Conservation (phyloP, 768 basidiomycete genomes). For the Leucosporidium creatinivorum region DNA sequence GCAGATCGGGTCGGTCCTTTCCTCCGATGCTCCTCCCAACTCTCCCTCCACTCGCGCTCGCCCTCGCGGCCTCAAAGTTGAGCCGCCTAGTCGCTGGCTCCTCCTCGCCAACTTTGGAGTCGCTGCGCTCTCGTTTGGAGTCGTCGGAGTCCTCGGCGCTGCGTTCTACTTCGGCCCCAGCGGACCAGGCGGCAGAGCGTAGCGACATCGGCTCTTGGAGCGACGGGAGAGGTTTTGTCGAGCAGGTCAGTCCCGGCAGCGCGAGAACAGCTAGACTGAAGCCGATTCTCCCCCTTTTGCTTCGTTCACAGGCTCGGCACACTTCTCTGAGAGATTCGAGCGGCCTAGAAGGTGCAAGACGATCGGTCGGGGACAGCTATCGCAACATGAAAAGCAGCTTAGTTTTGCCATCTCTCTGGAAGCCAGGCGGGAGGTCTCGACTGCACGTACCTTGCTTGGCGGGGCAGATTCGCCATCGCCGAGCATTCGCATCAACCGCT, state of each 20-base stretch:
- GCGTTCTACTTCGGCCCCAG: conserved; percentile 34
- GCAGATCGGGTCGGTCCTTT: conserved; percentile 26
- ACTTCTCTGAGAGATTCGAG: conserved; percentile 10
- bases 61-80: neutral
- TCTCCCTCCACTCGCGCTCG: neutral
- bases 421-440: no score
- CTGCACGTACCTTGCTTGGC: no score
- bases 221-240: neutral
- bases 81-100: conserved; percentile 23
- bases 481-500: no score
- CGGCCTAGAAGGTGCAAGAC: neutral
- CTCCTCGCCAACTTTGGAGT: conserved; percentile 11
- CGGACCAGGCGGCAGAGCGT: conserved; percentile 23
- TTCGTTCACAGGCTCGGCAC: conserved; percentile 20
- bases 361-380: no score
- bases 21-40: conserved; percentile 5
- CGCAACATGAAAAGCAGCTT: no score
- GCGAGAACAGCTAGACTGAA: conserved; percentile 30
- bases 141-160: conserved; percentile 28
- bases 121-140: conserved; percentile 23
- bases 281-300: neutral
- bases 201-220: neutral
- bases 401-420: no score
- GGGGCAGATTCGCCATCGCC: no score
- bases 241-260: neutral